Percentiles rank a stretch among this genome's conserved stretches.
These are phyloP conservation scores for Phialophora expanda DNA, from an alignment of 2,329 filamentous ascomycete species.

Conservation along the genomic window DNA sequence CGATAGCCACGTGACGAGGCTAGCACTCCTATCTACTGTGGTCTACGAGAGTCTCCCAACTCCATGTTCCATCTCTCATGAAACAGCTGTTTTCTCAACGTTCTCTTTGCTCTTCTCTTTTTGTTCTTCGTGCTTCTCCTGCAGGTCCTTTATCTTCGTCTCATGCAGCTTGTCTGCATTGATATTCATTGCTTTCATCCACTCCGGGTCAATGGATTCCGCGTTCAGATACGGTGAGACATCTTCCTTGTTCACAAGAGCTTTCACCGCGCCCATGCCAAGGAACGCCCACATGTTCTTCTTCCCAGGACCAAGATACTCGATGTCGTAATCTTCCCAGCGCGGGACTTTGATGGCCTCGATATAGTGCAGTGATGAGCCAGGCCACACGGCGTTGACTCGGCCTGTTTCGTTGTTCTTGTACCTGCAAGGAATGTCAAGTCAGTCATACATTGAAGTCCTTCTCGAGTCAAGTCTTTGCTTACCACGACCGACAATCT, in stretches of 20 bases:
- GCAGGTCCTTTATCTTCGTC: conserved; percentile 32
- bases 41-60: neutral
- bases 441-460: conserved; percentile 32
- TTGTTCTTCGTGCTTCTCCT: conserved; percentile 31
- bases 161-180: conserved; percentile 35
- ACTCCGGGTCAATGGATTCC: conserved; percentile 45
- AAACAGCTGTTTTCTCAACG: conserved; percentile 28
- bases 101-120: conserved; percentile 31
- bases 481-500: conserved; percentile 50
- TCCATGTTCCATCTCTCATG: neutral
- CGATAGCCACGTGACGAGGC: conserved; percentile 12
- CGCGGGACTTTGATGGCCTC: conserved; percentile 49
- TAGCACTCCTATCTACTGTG: neutral
- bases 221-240: conserved; percentile 44
- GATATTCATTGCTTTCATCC: conserved; percentile 41
- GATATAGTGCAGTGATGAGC: conserved; percentile 57
- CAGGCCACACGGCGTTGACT: conserved; percentile 58
- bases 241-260: conserved; percentile 41
- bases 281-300: conserved; percentile 44
- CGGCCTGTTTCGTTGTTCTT: conserved; percentile 54
- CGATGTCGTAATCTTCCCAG: conserved; percentile 55
- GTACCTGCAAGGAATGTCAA: conserved; percentile 29
- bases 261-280: conserved; percentile 43
- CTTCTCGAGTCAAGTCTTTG: neutral
- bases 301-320: conserved; percentile 42